Conservation (phyloP, 2,329 filamentous ascomycete genomes). For the Penicillium griseofulvum region DNA sequence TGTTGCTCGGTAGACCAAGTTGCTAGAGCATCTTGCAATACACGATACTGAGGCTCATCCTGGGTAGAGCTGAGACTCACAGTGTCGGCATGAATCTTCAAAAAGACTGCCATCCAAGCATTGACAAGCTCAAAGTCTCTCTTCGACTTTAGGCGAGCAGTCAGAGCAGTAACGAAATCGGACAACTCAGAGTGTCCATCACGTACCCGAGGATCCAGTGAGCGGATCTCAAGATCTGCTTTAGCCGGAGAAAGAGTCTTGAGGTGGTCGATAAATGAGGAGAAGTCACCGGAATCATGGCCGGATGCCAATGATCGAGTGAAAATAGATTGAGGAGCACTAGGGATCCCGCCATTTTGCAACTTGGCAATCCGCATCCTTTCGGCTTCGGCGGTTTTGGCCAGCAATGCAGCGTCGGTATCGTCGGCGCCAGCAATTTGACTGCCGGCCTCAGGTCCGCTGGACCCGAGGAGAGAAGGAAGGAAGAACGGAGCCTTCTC, state of each 20-base stretch:
- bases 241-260: constrained; percentile 78
- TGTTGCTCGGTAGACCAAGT: constrained; percentile 73
- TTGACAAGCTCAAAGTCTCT: constrained; percentile 91
- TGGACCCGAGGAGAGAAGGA: constrained; percentile 47
- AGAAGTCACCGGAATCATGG: constrained; percentile 58
- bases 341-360: constrained; percentile 49
- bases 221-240: constrained; percentile 87
- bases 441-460: constrained; percentile 18
- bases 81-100: constrained; percentile 70
- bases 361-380: constrained; percentile 68
- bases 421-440: constrained; percentile 29
- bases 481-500: constrained; percentile 97
- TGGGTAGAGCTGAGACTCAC: constrained; percentile 47
- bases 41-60: constrained; percentile 45
- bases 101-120: constrained; percentile 95
- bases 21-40: constrained; percentile 58
- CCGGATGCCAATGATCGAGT: constrained; percentile 49
- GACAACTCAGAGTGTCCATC: constrained; percentile 64
- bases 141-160: constrained; percentile 63
- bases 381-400: constrained; percentile 45
- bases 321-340: constrained; percentile 38
- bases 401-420: constrained; percentile 27
- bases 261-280: constrained; percentile 71
- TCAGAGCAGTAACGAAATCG: constrained; percentile 78
- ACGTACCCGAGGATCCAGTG: constrained; percentile 55